Evolutionary conservation across 2,329 filamentous ascomycete genomes (phyloP), one percentile per base, ranked within the genome.

Genomic region (Fusarium guadeloupense): DNA sequence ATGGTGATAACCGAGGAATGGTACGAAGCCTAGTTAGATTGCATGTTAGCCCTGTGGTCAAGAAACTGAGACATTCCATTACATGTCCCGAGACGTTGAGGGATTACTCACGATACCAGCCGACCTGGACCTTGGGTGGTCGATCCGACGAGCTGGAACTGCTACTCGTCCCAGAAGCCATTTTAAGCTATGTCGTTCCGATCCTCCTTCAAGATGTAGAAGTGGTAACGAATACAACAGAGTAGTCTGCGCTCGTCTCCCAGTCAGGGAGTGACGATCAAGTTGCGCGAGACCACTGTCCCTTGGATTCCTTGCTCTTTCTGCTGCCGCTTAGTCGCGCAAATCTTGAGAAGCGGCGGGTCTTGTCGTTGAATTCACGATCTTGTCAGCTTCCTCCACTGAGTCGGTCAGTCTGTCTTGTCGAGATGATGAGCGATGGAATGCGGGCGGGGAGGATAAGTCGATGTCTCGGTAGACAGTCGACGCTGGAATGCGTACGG

Each of bases 1-100:
- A 86, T 99, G 86, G 74, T 89, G 88, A 72, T 89, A 89, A 66
- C 88, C 88, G 55, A 90, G 81, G 73, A 90, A 89, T 67, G 88
- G 88, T 74, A 90, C 78, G 69, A 84, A 86, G 72, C 86, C 87
- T 88, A 59, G 6, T 33, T 37, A 39, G 41, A 42, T 31, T 21
- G 31, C 43, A 30, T n/a, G 64, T 74, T 62, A 71, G 69, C 46
- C 45, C 42, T 42, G 44, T 48, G 41, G 12, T 34, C 20, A 3
- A 30, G 28, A 54, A 8, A 44, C 38, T 47, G 33, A 34, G 21
- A 50, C 69, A 70, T 67, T 68, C 64, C 54, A 64, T 25, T 23
- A 38, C 35, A 30, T 30, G 26, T 34, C 35, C 17, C 30, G 44
- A 45, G 41, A 35, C 17, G 34, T 23, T 30, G 25, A 31, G 16